Percentiles rank a stretch among this genome's conserved stretches.
Conservation (phyloP, 73 alveolate genomes). For the Tetrahymena borealis region DNA sequence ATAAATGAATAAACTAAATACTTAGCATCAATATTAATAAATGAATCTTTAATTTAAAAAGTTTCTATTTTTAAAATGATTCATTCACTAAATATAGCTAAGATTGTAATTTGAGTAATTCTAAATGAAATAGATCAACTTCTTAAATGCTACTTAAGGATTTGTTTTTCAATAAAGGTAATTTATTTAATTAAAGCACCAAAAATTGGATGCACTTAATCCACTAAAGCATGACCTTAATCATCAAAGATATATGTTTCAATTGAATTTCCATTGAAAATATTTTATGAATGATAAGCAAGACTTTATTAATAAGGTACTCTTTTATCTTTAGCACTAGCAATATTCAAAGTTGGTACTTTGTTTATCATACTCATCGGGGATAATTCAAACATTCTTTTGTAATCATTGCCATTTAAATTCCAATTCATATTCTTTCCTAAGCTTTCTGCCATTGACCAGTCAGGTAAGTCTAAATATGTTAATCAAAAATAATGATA, state of each 20-base stretch:
- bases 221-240: slow-evolving; percentile 22
- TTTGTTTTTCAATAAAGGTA: neutral
- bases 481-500: too few species aligned
- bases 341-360: slow-evolving; percentile 10
- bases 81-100: neutral
- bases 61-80: too few species aligned
- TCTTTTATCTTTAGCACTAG: slow-evolving; percentile 28
- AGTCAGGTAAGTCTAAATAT: slow-evolving; percentile 35
- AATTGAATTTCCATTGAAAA: slow-evolving; percentile 5
- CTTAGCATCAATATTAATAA: too few species aligned
- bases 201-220: slow-evolving; percentile 4
- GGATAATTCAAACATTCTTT: slow-evolving; percentile 10
- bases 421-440: slow-evolving; percentile 20
- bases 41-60: too few species aligned
- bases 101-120: neutral
- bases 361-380: slow-evolving; percentile 1
- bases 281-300: slow-evolving; percentile 16
- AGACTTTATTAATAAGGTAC: slow-evolving; percentile 26
- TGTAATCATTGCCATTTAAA: slow-evolving; percentile 24
- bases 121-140: neutral
- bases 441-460: slow-evolving; percentile 8
- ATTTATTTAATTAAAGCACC: neutral
- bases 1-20: too few species aligned
- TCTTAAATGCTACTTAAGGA: too few species aligned
- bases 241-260: slow-evolving; percentile 24